Conservation (phyloP, 352 stramenopile species). For the Pythium rhizo-oryzae region DNA sequence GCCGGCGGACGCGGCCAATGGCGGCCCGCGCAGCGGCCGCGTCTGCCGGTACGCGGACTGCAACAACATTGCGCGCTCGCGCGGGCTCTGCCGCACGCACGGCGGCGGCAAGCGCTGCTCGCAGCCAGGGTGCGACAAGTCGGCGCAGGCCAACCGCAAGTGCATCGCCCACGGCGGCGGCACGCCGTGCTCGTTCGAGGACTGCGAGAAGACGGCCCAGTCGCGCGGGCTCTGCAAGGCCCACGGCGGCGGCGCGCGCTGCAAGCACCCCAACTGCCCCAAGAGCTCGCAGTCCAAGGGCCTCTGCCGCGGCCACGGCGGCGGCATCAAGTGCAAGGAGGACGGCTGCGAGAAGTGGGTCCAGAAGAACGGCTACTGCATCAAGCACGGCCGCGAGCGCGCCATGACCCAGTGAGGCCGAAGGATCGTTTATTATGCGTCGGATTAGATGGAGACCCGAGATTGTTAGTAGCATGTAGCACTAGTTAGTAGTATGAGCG, state of each 20-base stretch:
- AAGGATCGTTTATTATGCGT: background rate
- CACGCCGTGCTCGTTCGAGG: slow-evolving; percentile 82
- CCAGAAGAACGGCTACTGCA: slow-evolving; percentile 90
- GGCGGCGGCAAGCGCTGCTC: slow-evolving; percentile 83
- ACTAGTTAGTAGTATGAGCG: background rate
- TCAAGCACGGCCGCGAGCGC: slow-evolving; percentile 85
- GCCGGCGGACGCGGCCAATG: slow-evolving; percentile 28
- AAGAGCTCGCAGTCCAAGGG: slow-evolving; percentile 88
- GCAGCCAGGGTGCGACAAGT: slow-evolving; percentile 86
- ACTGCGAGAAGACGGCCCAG: slow-evolving; percentile 89
- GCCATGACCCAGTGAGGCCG: slow-evolving; percentile 54
- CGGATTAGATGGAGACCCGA: background rate
- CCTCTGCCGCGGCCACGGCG: slow-evolving; percentile 79
- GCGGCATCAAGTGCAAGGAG: slow-evolving; percentile 87
- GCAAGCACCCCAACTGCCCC: slow-evolving; percentile 84
- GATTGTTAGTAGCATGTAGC: background rate
- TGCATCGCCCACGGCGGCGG: slow-evolving; percentile 86
- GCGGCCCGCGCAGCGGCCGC: slow-evolving; percentile 53
- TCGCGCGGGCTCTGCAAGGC: slow-evolving; percentile 84
- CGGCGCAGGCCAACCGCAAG: slow-evolving; percentile 87
- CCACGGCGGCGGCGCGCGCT: slow-evolving; percentile 78
- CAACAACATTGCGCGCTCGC: slow-evolving; percentile 86
- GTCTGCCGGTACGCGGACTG: slow-evolving; percentile 84
- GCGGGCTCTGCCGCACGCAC: slow-evolving; percentile 80
- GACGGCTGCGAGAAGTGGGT: slow-evolving; percentile 89